These are phyloP conservation scores for Ogataea glucozyma DNA, from an alignment of 805 yeast species.

Conservation along the genomic window DNA sequence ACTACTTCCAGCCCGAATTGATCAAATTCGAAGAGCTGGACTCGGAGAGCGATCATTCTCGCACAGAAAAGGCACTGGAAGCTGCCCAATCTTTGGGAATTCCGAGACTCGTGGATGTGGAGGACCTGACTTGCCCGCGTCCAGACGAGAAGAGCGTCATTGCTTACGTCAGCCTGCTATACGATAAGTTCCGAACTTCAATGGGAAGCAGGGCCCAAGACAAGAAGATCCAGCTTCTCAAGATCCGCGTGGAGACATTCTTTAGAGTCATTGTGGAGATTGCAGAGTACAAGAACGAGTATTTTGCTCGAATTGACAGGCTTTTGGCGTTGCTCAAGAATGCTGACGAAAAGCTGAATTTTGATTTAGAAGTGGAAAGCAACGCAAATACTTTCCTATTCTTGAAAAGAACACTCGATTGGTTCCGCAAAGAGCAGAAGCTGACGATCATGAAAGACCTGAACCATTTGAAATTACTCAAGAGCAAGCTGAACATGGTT, in stretches of 20 bases:
- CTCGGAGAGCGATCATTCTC: slow-evolving; percentile 29
- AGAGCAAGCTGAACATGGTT: slow-evolving; percentile 24
- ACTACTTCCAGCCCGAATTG: slow-evolving; percentile 43
- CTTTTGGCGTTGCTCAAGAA: slow-evolving; percentile 17
- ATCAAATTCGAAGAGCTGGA: slow-evolving; percentile 37
- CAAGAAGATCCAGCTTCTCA: slow-evolving; percentile 10
- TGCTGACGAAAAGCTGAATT: slow-evolving; percentile 15
- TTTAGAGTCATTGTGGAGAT: slow-evolving; percentile 25
- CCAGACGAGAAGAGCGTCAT: slow-evolving; percentile 65
- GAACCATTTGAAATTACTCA: slow-evolving; percentile 16
- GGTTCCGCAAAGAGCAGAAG: slow-evolving; percentile 16
- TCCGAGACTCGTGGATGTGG: slow-evolving; percentile 53
- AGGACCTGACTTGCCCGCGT: slow-evolving; percentile 47
- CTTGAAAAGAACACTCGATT: slow-evolving; percentile 1
- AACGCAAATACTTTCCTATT: slow-evolving; percentile 6
- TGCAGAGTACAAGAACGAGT: slow-evolving; percentile 19
- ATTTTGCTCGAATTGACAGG: slow-evolving; percentile 16
- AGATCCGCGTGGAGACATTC: slow-evolving; percentile 31
- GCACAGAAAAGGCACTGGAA: slow-evolving; percentile 40
- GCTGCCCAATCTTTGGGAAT: slow-evolving; percentile 50
- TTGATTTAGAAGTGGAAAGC: slow-evolving; percentile 2
- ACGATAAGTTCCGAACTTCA: slow-evolving; percentile 41
- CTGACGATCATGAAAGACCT: slow-evolving; percentile 18
- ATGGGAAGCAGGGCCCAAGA: slow-evolving; percentile 8
- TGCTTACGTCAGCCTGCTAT: slow-evolving; percentile 61